These are phyloP conservation scores for Trichoderma koningiopsis DNA, from an alignment of 2,329 filamentous ascomycete species.

Conservation along the genomic window DNA sequence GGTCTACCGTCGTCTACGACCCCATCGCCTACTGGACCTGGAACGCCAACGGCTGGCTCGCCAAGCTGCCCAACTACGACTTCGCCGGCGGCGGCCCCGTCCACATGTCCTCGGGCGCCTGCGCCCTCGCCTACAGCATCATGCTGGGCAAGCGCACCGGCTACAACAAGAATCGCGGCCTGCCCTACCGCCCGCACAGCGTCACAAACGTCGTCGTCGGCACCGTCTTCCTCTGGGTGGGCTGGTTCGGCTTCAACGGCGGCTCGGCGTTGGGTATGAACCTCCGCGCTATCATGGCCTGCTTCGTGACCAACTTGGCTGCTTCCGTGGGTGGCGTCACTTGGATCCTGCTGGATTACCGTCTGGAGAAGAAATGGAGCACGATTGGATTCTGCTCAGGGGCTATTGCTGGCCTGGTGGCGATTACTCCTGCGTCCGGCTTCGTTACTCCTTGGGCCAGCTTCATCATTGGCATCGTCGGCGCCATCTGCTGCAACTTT, in stretches of 20 bases:
- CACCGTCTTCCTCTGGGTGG: slow-evolving; percentile 82
- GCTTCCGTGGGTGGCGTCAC: slow-evolving; percentile 79
- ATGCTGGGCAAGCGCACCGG: slow-evolving; percentile 71
- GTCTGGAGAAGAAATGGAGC: slow-evolving; percentile 91
- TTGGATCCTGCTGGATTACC: slow-evolving; percentile 85
- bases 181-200: slow-evolving; percentile 71
- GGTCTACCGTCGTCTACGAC: slow-evolving; percentile 72
- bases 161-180: slow-evolving; percentile 61
- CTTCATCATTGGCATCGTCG: slow-evolving; percentile 60
- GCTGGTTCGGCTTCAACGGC: slow-evolving; percentile 96
- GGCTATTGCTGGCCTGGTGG: slow-evolving; percentile 82
- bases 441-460: slow-evolving; percentile 70
- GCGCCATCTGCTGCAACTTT: slow-evolving; percentile 76
- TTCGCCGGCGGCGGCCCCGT: slow-evolving; percentile 77
- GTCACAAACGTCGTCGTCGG: slow-evolving; percentile 74
- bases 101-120: slow-evolving; percentile 72
- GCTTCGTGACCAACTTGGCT: slow-evolving; percentile 83
- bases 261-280: slow-evolving; percentile 80
- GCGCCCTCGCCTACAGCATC: slow-evolving; percentile 71
- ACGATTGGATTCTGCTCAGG: slow-evolving; percentile 93
- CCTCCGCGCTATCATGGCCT: slow-evolving; percentile 85
- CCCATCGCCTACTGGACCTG: slow-evolving; percentile 78
- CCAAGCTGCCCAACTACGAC: slow-evolving; percentile 68
- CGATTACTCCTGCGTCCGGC: slow-evolving; percentile 81
- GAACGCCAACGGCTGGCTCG: slow-evolving; percentile 74